Conservation (phyloP, 768 basidiomycete genomes). For the Stropharia rugosoannulata region DNA sequence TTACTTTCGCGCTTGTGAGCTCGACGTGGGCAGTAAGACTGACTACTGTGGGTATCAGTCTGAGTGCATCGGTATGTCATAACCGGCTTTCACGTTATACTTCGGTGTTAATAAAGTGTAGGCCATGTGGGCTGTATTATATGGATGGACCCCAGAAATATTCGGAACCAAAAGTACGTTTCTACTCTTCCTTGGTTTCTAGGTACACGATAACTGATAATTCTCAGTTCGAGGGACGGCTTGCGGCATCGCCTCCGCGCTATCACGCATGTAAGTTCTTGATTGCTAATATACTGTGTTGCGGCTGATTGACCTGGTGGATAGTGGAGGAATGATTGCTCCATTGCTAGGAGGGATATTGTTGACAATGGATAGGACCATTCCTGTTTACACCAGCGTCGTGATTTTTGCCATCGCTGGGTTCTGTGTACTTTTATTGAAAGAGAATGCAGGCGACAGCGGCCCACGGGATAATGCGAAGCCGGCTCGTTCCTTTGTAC, state of each 20-base stretch:
- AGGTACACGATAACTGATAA: background rate
- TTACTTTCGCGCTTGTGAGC: conserved; percentile 62
- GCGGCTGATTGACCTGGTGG: conserved; percentile 1
- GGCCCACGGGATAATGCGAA: conserved; percentile 8
- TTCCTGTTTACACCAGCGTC: conserved; percentile 79
- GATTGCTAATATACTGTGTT: background rate
- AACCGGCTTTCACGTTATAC: background rate
- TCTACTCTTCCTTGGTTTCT: background rate
- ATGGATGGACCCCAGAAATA: conserved; percentile 88
- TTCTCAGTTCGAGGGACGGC: conserved; percentile 78
- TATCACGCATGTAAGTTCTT: conserved; percentile 72
- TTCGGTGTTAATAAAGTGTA: conserved; percentile 20
- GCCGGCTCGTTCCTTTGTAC: conserved; percentile 5
- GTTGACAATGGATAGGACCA: conserved; percentile 60
- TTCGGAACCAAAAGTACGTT: conserved; percentile 71
- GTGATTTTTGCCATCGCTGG: conserved; percentile 64
- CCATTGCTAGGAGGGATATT: conserved; percentile 77
- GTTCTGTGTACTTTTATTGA: conserved; percentile 57
- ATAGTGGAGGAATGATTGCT: conserved; percentile 86
- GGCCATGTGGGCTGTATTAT: conserved; percentile 88
- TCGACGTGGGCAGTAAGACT: conserved; percentile 57
- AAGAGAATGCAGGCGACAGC: conserved; percentile 47
- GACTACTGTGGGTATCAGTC: conserved; percentile 74
- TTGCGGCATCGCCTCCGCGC: conserved; percentile 82
- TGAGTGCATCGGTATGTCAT: conserved; percentile 65